These are phyloP conservation scores for Laguncularia racemosa DNA, from an alignment of 345 rosid genomes.

Conservation along the genomic window DNA sequence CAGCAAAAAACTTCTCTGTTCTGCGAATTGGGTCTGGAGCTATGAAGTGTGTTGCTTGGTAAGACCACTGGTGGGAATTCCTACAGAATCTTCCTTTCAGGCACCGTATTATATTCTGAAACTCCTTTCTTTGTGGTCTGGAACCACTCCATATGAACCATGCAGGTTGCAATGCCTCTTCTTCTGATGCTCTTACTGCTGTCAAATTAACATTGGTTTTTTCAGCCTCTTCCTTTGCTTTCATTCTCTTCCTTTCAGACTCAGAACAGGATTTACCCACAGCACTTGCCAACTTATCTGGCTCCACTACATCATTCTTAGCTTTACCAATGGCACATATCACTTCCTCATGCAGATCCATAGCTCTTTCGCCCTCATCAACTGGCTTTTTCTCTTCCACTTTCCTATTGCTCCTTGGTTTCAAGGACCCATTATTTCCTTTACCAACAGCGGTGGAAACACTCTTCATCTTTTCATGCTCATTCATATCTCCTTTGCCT, in stretches of 20 bases:
- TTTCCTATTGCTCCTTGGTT: slow-evolving; percentile 13
- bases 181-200: slow-evolving; percentile 12
- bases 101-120: slow-evolving; percentile 51
- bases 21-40: slow-evolving; percentile 64
- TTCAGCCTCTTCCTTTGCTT: slow-evolving; percentile 20
- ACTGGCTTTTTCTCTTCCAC: slow-evolving; percentile 35
- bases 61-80: slow-evolving; percentile 96
- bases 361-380: slow-evolving; percentile 2
- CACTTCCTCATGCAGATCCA: too few relatives aligned
- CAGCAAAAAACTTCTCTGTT: slow-evolving; percentile 64
- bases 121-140: slow-evolving; percentile 61
- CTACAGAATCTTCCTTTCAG: slow-evolving; percentile 72
- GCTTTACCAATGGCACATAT: too few relatives aligned
- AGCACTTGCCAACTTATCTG: slow-evolving; percentile 8
- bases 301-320: too few relatives aligned
- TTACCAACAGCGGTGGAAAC: not conserved
- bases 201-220: slow-evolving; percentile 16
- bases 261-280: slow-evolving; percentile 17
- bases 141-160: slow-evolving; percentile 71
- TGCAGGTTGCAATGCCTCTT: slow-evolving; percentile 28
- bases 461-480: not conserved
- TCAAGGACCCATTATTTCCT: not conserved
- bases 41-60: slow-evolving; percentile 90
- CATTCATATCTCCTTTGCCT: not conserved
- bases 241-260: slow-evolving; percentile 15